Percentiles rank a stretch among this genome's conserved stretches.
These are phyloP conservation scores for Cryphonectria nitschkei DNA, from an alignment of 2,329 filamentous ascomycete species.

Conservation along the genomic window DNA sequence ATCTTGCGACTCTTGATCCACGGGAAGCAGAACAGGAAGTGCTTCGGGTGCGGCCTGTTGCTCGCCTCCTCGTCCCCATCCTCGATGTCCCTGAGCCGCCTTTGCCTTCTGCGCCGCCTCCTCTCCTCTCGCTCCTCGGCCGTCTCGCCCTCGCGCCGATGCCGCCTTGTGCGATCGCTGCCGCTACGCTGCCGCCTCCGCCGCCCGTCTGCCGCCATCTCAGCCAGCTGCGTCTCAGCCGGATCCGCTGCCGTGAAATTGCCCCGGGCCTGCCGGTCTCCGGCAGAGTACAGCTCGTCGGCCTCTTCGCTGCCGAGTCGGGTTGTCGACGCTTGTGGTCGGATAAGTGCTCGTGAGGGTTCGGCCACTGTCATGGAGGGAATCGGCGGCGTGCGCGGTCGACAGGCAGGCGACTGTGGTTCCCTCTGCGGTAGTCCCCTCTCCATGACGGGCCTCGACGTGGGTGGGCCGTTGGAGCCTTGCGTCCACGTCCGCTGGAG, in stretches of 20 bases:
- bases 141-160: constrained; percentile 30
- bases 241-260: constrained; percentile 49
- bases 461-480: constrained; percentile 39
- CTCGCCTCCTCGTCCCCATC: constrained; percentile 32
- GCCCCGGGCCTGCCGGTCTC: constrained; percentile 23
- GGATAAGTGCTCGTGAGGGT: constrained; percentile 4
- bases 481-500: constrained; percentile 45
- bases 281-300: constrained; percentile 27
- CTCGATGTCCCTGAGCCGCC: constrained; percentile 23
- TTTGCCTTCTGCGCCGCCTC: constrained; percentile 13
- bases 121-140: constrained; percentile 19
- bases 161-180: constrained; percentile 9
- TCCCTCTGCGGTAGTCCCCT: constrained; percentile 10
- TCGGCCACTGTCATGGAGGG: constrained; percentile 17
- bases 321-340: background rate
- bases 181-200: constrained; percentile 37
- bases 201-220: constrained; percentile 46
- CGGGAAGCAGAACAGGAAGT: constrained; percentile 59
- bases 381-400: constrained; percentile 11
- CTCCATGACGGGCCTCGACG: constrained; percentile 31
- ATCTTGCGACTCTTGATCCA: constrained; percentile 58
- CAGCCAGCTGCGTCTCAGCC: constrained; percentile 52
- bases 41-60: constrained; percentile 39
- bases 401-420: constrained; percentile 16
- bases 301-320: constrained; percentile 21